A percentile compares a stretch with the other conserved stretches of the same genome.
These are phyloP conservation scores for Monosporozyma unispora DNA, from an alignment of 805 yeast species.

Conservation along the genomic window DNA sequence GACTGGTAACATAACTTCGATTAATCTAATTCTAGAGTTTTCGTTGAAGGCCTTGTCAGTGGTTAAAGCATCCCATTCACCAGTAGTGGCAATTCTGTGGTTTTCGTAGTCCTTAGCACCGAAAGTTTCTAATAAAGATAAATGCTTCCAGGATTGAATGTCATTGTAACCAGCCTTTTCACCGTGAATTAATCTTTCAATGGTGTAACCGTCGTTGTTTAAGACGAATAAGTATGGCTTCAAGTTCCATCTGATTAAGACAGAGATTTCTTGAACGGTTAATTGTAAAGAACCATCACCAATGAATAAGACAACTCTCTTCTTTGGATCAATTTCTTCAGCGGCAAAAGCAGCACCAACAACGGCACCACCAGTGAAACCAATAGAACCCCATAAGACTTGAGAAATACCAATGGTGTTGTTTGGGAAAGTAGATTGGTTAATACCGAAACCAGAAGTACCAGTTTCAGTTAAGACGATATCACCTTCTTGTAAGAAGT, in stretches of 20 bases:
- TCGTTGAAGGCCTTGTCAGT: slow-evolving; percentile 39
- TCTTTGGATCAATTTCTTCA: slow-evolving; percentile 49
- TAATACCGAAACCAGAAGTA: slow-evolving; percentile 66
- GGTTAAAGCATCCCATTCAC: slow-evolving; percentile 48
- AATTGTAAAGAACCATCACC: slow-evolving; percentile 74
- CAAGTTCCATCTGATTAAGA: slow-evolving; percentile 57
- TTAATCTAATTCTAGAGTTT: slow-evolving; percentile 52
- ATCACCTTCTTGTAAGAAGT: slow-evolving; percentile 60
- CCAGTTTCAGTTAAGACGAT: slow-evolving; percentile 64
- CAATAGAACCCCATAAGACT: slow-evolving; percentile 71
- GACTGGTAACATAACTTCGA: slow-evolving; percentile 59
- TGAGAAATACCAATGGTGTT: slow-evolving; percentile 59
- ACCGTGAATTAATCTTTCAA: slow-evolving; percentile 68
- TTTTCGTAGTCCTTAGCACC: slow-evolving; percentile 47
- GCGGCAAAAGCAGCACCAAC: slow-evolving; percentile 64
- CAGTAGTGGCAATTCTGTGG: slow-evolving; percentile 43
- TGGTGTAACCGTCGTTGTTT: slow-evolving; percentile 68
- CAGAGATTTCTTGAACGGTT: slow-evolving; percentile 65
- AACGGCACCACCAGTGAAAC: slow-evolving; percentile 59
- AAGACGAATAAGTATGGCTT: slow-evolving; percentile 61
- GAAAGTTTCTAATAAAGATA: slow-evolving; percentile 42
- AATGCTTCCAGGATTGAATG: slow-evolving; percentile 63
- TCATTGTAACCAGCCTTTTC: slow-evolving; percentile 54
- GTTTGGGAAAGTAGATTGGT: slow-evolving; percentile 56
- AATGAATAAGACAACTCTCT: slow-evolving; percentile 57